phyloP scores from a whole-genome alignment of 192 early-diverging fungal genomes.

The Spizellomyces punctatus region DNA sequence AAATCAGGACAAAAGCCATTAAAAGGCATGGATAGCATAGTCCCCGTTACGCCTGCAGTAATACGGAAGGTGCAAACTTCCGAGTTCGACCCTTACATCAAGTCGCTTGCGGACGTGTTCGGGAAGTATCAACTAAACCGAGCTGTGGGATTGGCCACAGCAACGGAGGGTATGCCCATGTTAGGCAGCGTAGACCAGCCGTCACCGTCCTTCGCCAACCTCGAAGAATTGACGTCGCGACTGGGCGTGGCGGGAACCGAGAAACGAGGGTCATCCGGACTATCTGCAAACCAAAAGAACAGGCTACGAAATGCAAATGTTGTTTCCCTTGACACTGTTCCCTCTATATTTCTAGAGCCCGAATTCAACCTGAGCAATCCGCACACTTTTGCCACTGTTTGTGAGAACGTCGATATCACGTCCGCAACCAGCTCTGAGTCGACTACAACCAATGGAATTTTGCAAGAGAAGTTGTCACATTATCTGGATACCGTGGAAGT shows the following conservation, averaged over 20 bases:
- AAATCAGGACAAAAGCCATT: slow-evolving; percentile 40
- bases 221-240: slow-evolving; percentile 23
- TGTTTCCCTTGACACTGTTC: slow-evolving; percentile 82
- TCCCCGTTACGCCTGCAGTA: slow-evolving; percentile 57
- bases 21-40: slow-evolving; percentile 48
- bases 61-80: slow-evolving; percentile 67
- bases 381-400: slow-evolving; percentile 82
- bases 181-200: slow-evolving; percentile 32
- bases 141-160: slow-evolving; percentile 49
- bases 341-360: slow-evolving; percentile 82
- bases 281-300: slow-evolving; percentile 36
- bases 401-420: slow-evolving; percentile 70
- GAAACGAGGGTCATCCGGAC: slow-evolving; percentile 35
- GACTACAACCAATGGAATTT: slow-evolving; percentile 63
- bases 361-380: slow-evolving; percentile 90
- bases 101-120: slow-evolving; percentile 70
- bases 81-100: slow-evolving; percentile 89
- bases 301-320: slow-evolving; percentile 63
- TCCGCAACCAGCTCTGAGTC: slow-evolving; percentile 43
- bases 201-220: slow-evolving; percentile 27
- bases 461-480: slow-evolving; percentile 89
- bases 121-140: slow-evolving; percentile 78
- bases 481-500: slow-evolving; percentile 94
- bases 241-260: slow-evolving; percentile 17
- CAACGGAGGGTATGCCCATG: slow-evolving; percentile 59